A percentile compares a stretch with the other conserved stretches of the same genome.
Evolutionary conservation across 2,329 filamentous ascomycete genomes (phyloP).

Genomic region (Scytalidium lignicola): DNA sequence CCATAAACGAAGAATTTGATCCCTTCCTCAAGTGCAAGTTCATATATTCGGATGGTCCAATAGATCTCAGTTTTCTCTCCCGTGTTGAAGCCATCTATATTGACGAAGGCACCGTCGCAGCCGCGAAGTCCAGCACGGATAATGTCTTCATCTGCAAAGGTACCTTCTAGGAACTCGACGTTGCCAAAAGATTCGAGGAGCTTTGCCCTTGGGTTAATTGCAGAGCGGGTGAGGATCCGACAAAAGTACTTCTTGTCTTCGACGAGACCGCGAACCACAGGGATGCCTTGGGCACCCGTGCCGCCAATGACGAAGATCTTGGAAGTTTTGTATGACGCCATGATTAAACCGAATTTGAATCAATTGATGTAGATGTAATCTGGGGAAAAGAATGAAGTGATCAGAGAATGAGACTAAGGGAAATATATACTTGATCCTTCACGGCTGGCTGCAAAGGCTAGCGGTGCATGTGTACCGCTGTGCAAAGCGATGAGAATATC

Average conservation of each 20-base stretch:
- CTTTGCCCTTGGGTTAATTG: conserved; percentile 34
- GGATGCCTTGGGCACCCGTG: conserved; percentile 47
- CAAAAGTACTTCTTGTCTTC: conserved; percentile 38
- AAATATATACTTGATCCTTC: not conserved
- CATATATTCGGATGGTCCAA: conserved; percentile 39
- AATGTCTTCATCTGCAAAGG: conserved; percentile 39
- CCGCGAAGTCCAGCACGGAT: conserved; percentile 40
- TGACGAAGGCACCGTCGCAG: conserved; percentile 46
- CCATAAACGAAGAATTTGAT: conserved; percentile 41
- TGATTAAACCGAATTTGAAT: not conserved
- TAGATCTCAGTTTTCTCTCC: conserved; percentile 48
- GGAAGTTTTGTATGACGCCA: not conserved
- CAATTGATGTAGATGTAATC: not conserved
- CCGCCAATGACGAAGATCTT: conserved; percentile 40
- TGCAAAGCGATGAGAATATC: not conserved
- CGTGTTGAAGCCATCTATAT: conserved; percentile 48
- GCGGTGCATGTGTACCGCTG: no score
- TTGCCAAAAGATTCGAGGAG: conserved; percentile 37
- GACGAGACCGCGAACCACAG: conserved; percentile 38
- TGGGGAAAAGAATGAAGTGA: not conserved
- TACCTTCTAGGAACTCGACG: conserved; percentile 43
- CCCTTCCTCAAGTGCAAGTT: conserved; percentile 37
- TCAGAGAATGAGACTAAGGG: not conserved
- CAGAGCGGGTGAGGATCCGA: conserved; percentile 43
- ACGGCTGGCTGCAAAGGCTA: not conserved